These are phyloP conservation scores for Aspergillus sp. DNA, from an alignment of 2,329 filamentous ascomycete genomes.

Conservation along the genomic window DNA sequence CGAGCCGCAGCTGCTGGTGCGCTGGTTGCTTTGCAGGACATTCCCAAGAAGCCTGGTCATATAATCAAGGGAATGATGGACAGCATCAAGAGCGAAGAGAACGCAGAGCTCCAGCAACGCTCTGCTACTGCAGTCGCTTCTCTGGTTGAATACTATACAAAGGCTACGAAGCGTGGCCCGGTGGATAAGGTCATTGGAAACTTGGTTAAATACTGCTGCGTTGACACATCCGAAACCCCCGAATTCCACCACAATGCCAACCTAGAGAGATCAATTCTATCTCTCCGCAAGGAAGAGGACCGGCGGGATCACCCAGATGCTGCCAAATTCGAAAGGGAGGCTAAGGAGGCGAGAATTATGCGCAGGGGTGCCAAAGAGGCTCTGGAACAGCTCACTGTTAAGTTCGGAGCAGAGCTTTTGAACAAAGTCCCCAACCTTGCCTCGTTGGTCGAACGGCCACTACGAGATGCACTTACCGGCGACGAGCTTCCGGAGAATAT, in stretches of 20 bases:
- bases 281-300: constrained; percentile 95
- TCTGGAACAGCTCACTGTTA: constrained; percentile 76
- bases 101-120: constrained; percentile 77
- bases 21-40: constrained; percentile 75
- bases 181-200: constrained; percentile 96
- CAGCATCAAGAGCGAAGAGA: constrained; percentile 93
- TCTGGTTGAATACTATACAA: constrained; percentile 81
- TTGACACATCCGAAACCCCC: constrained; percentile 94
- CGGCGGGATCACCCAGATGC: constrained; percentile 88
- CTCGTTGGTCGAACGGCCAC: constrained; percentile 73
- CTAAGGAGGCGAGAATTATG: constrained; percentile 82
- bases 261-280: constrained; percentile 77
- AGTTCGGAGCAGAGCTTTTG: constrained; percentile 73
- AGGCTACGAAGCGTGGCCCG: constrained; percentile 72
- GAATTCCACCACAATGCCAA: constrained; percentile 81
- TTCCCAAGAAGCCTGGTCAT: constrained; percentile 88
- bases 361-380: constrained; percentile 91
- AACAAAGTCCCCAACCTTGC: constrained; percentile 79
- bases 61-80: constrained; percentile 98
- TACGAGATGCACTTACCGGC: constrained; percentile 67
- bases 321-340: constrained; percentile 82
- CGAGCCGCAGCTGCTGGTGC: constrained; percentile 82
- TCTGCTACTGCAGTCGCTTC: constrained; percentile 80
- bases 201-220: constrained; percentile 93
- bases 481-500: constrained; percentile 66